Evolutionary conservation across 1,139 yeast species (phyloP).

Genomic region (Martiniozyma asiatica): DNA sequence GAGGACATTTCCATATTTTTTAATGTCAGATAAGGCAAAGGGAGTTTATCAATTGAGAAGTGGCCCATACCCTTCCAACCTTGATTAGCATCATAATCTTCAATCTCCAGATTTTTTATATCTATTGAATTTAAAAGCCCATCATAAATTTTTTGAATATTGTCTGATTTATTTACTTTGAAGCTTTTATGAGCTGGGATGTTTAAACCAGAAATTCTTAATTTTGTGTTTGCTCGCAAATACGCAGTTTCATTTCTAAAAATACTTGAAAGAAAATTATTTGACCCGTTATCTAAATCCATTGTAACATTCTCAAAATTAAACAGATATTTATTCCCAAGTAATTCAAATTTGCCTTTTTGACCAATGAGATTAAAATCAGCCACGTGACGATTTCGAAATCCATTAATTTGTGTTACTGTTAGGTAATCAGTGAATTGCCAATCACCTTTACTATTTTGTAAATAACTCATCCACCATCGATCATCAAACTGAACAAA

Average conservation of each 20-base stretch:
- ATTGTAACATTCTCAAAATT: no score
- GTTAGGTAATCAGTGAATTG: no score
- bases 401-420: no score
- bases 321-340: no score
- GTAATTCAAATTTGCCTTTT: no score
- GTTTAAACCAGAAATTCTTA: slow-evolving; percentile 1
- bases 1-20: slow-evolving; percentile 2
- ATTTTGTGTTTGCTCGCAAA: background rate
- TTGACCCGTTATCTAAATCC: slow-evolving; percentile 1
- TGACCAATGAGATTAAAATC: no score
- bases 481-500: background rate
- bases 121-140: slow-evolving; percentile 3
- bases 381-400: no score
- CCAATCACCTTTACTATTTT: no score
- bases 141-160: background rate
- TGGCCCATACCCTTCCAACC: background rate
- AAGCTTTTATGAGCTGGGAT: slow-evolving; percentile 1
- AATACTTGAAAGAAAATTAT: slow-evolving; percentile 1
- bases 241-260: slow-evolving; percentile 1
- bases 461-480: slow-evolving; percentile 1
- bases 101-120: slow-evolving; percentile 1
- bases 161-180: background rate
- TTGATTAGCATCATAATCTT: background rate
- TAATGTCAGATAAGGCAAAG: slow-evolving; percentile 1
- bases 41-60: no score